Base-by-base conservation (phyloP, 345 rosid genomes). In the Tarenaya hassleriana region DNA sequence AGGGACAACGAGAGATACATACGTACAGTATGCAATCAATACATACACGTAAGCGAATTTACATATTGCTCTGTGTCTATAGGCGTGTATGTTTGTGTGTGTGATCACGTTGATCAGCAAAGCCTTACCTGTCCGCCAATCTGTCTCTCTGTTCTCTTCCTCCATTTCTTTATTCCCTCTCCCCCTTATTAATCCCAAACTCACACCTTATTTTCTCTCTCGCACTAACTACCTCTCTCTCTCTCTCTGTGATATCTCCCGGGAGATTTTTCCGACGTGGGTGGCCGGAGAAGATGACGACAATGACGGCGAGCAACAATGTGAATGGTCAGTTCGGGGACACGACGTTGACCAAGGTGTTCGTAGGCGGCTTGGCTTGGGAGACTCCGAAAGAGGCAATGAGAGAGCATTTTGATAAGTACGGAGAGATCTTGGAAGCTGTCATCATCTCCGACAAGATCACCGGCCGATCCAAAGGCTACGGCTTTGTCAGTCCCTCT, bases 391-490 rank as follows among this genome's bases (percentile, higher is more conserved):
- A 78, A 62, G 98, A 85, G 41, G 82, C 84, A 67, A 7, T 88
- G 79, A 67, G 78, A 49, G 83, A 85, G 31, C 98, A 92, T 70
- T 92, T 84, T 50, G 86, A 84, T n/a, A 83, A 75, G 76, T 92
- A 63, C 27, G 98, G 98, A 46, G 84, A 88, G 35, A 92, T 92
- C 75, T 62, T 92, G 50, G 98, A 92, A 65, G 94, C 98, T 16
- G 98, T 92, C 51, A 81, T 92, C 53, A 92, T 92, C 67, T 83
- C 83, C 46, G 96, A 92, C 56, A 88, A 88, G 58, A 33, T 83
- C 75, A 82, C 98, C 13, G 92, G 88, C 44, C 75, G 98, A 67
- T 92, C 98, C 83, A 92, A 92, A 73, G 98, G 96, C 75, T 92
- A 88, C 19, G 98, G 98, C 46, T 92, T 92, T 58, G 98, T 92